phyloP scores from a whole-genome alignment of 805 yeast species.

The Candida odintsovae region DNA sequence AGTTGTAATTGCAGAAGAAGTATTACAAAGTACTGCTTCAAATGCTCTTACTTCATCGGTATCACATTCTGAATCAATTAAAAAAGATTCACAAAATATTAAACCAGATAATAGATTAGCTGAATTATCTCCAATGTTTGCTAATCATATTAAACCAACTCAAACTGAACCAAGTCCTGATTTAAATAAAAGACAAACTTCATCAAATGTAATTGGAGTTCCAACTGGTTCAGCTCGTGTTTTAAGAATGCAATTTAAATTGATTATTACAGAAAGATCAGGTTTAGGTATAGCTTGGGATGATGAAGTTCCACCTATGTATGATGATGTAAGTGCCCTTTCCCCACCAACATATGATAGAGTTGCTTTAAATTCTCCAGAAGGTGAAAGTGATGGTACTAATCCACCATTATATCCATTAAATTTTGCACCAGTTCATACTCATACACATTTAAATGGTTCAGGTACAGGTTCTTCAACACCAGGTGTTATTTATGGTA shows the following conservation, averaged over 20 bases:
- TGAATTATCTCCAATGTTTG: slow-evolving; percentile 38
- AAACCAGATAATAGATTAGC: slow-evolving; percentile 35
- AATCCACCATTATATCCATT: slow-evolving; percentile 25
- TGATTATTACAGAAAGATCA: slow-evolving; percentile 80
- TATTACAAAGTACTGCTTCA: slow-evolving; percentile 38
- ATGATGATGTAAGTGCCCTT: slow-evolving; percentile 73
- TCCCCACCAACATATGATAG: slow-evolving; percentile 76
- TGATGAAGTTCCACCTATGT: slow-evolving; percentile 97
- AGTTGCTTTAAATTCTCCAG: slow-evolving; percentile 13
- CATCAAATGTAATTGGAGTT: slow-evolving; percentile 40
- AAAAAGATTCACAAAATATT: slow-evolving; percentile 4
- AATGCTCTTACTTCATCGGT: slow-evolving; percentile 30
- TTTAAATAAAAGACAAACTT: background rate
- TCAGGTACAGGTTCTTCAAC: slow-evolving; percentile 14
- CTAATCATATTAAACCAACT: slow-evolving; percentile 26
- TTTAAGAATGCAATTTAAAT: slow-evolving; percentile 86
- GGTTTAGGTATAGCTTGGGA: slow-evolving; percentile 98
- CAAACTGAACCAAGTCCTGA: slow-evolving; percentile 16
- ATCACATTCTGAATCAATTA: slow-evolving; percentile 11
- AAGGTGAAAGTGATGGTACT: slow-evolving; percentile 8
- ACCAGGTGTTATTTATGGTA: slow-evolving; percentile 37
- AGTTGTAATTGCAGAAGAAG: slow-evolving; percentile 91
- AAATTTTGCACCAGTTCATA: slow-evolving; percentile 19
- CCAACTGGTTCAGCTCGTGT: slow-evolving; percentile 96
- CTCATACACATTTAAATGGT: slow-evolving; percentile 21